Evolutionary conservation across 1,139 yeast genomes (phyloP), one percentile per base, ranked within the genome.

Genomic region (Suhomyces wounanorum): DNA sequence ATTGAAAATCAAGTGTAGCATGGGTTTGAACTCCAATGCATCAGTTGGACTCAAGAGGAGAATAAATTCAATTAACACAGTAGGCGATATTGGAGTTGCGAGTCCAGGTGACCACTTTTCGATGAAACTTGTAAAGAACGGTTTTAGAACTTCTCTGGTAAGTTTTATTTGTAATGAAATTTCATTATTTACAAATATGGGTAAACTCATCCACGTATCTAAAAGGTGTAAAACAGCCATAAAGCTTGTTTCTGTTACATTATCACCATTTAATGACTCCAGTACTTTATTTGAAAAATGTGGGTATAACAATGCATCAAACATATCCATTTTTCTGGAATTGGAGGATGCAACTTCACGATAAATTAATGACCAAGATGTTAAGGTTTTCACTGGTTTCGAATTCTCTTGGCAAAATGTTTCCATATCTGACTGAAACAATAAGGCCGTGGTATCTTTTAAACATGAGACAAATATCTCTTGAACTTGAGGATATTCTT

Each of bases 21-120:
- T 40, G 1, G 42, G 48, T 25, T 51, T 47, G 23, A 62, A 63
- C 11, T 47, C 44, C 1, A 56, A 54, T 13, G 54, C 47, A 4
- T 55, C 59, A 14, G 57, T 60, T 1, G 57, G 51, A 3, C 56
- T 50, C 23, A 67, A 51, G 2, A 59, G 40, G 3, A 60, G 47
- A 13, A 63, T 55, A 46, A 58, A 65, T 37, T 66, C 69, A 2
- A 64, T 55, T 13, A 63, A 18, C 30, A 39, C 46, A 5, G 58
- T 51, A 10, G 55, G 52, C 21, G 55, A 53, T 16, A 43, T 43
- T 14, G 33, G 8, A n/a, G 14, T 30, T 5, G 45, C 36, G 6
- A 25, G 31, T 11, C 55, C 54, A 3, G 61, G 61, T 6, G 44
- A 39, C 67, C 67, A 65, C 4, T 44, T 38, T 25, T 54, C 47